A percentile compares a stretch with the other conserved stretches of the same genome.
These are phyloP conservation scores for Angophora floribunda DNA, from an alignment of 345 rosid genomes.

Conservation along the genomic window DNA sequence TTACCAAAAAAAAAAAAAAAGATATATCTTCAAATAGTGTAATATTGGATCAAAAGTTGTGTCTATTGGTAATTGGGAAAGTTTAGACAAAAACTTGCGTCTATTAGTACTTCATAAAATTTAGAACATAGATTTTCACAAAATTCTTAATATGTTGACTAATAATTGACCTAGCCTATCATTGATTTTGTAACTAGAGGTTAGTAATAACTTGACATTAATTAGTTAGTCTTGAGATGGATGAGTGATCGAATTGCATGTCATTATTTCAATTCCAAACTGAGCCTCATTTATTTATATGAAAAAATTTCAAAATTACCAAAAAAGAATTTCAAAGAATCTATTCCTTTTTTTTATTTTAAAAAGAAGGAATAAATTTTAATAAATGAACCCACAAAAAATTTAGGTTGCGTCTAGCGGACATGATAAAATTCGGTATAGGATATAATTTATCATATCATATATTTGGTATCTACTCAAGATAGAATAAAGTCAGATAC, in stretches of 20 bases:
- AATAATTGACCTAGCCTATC: not conserved
- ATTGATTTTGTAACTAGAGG: not conserved
- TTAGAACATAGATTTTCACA: fast-evolving
- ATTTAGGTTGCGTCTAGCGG: not conserved
- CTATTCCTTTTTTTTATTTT: not conserved
- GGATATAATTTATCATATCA: too few species aligned
- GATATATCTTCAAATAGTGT: not conserved
- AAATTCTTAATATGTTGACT: not conserved
- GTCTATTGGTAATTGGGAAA: not conserved
- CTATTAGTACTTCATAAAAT: not conserved
- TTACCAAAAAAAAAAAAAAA: not conserved
- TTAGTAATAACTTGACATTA: too few species aligned
- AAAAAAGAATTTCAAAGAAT: not conserved
- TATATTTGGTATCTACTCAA: too few species aligned
- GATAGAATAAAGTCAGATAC: too few species aligned
- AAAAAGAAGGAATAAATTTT: not conserved
- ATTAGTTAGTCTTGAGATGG: not conserved
- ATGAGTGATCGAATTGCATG: not conserved
- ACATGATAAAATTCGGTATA: too few species aligned
- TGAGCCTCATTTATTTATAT: fast-evolving
- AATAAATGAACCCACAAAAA: not conserved
- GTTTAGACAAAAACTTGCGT: not conserved
- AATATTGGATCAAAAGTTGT: not conserved
- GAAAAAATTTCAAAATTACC: fast-evolving
- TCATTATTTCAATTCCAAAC: fast-evolving